Base-by-base conservation (phyloP, 768 basidiomycete species). In the Peribolospora baueri region DNA sequence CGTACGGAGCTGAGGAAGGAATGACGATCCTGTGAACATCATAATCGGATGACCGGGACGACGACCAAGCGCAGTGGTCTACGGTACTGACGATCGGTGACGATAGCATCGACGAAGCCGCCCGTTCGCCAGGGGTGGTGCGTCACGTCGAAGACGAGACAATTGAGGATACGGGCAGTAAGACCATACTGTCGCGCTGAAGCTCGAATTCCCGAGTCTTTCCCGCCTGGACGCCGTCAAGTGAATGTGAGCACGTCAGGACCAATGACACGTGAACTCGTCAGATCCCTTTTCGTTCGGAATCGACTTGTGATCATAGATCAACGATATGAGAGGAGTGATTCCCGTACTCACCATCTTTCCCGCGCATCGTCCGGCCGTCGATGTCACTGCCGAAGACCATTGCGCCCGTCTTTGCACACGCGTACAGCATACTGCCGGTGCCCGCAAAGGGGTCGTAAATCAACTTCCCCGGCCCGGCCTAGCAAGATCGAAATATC, bases 311-410 rank as follows among this genome's bases (percentile, higher is more conserved):
- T 46, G 42, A 47, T 37, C 40, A 0, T 6, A 46, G 3, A 6
- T 42, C 43, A n/a, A 51, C 8, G 8, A 51, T 0, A 42, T 0
- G 8, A 5, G 53, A 38, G 0, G 5, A 2, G 25, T 13, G 48
- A 2, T 5, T 6, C 43, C 4, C 13, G 5, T 5, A 58, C 68
- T 53, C 59, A 81, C 87, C 76, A 25, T 25, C 25, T 74, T 85
- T 91, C 13, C 93, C 93, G 57, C 87, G 73, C 82, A 97, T 90
- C 65, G 97, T 91, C 46, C 93, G 74, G 0, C 93, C 93, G 63
- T 97, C 91, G 51, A 98, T 95, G 65, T 97, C 93, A 13, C 85
- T 88, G 13, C 91, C 93, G 54, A 83, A 78, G 0, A 88, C 76
- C 38, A 78, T 67, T 0, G 88, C 81, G 2, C 93, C 93, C 60